Evolutionary conservation across 192 early-diverging fungal species (phyloP).

Genomic region (Ramicandelaber brevisporus): DNA sequence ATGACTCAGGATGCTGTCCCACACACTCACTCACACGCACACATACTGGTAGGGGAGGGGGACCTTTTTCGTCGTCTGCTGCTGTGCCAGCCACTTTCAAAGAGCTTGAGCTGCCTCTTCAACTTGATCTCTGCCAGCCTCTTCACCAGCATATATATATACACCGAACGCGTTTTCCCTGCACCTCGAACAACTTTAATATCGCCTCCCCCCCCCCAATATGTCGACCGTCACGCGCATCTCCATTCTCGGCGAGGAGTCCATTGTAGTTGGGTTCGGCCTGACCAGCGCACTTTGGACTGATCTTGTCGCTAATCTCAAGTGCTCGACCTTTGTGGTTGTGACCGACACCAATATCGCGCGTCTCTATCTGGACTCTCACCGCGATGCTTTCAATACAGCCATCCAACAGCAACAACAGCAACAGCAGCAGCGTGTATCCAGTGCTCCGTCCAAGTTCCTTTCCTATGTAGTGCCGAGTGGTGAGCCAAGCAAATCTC

Average conservation of each 20-base stretch:
- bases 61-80: too few species aligned
- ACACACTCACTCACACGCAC: too few species aligned
- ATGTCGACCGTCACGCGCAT: constrained; percentile 32
- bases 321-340: constrained; percentile 62
- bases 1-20: too few species aligned
- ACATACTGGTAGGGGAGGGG: too few species aligned
- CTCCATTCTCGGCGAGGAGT: constrained; percentile 66
- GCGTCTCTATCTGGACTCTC: constrained; percentile 34
- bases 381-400: constrained; percentile 22
- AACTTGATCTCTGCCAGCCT: too few species aligned
- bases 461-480: constrained; percentile 57
- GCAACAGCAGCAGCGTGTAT: constrained; percentile 1
- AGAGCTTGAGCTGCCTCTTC: too few species aligned
- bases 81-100: too few species aligned
- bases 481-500: constrained; percentile 71
- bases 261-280: constrained; percentile 66
- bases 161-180: too few species aligned
- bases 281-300: constrained; percentile 42
- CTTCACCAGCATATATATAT: too few species aligned
- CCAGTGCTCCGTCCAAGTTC: constrained; percentile 20
- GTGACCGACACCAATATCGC: constrained; percentile 73
- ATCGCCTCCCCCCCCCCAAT: not conserved
- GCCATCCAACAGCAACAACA: constrained; percentile 6
- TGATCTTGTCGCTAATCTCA: constrained; percentile 42
- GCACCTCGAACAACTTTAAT: too few species aligned